Evolutionary conservation across 2,329 filamentous ascomycete genomes (phyloP).

Genomic region (Graphiopsis chlorocephala): DNA sequence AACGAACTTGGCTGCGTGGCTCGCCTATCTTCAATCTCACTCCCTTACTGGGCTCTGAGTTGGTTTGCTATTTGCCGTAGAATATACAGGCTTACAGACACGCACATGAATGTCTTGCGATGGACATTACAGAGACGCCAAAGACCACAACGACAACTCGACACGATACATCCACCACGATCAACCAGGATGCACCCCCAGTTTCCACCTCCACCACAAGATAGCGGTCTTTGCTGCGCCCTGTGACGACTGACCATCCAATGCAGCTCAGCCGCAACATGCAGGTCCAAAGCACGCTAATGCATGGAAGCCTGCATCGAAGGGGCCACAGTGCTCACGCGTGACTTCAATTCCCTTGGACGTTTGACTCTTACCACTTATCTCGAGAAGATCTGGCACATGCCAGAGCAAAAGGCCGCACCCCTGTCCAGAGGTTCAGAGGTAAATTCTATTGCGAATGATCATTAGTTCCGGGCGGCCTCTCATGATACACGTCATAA

Average conservation of each 20-base stretch:
- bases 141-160: too few species aligned
- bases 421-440: neutral
- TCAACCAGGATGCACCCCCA: too few species aligned
- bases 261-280: neutral
- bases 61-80: neutral
- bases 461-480: neutral
- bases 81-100: neutral
- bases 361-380: neutral
- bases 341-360: neutral
- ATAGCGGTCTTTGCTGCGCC: neutral
- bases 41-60: neutral
- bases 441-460: neutral
- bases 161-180: neutral
- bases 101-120: neutral
- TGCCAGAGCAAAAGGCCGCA: neutral
- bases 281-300: conserved; percentile 1
- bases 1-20: neutral
- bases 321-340: neutral
- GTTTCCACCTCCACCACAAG: neutral
- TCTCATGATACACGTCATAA: neutral
- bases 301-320: conserved; percentile 7
- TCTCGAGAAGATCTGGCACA: neutral
- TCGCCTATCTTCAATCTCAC: neutral
- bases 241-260: conserved; percentile 2
- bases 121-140: too few species aligned